Evolutionary conservation across 805 yeast species (phyloP), one percentile per base, ranked within the genome.

Genomic region (Pichia phayaonensis): DNA sequence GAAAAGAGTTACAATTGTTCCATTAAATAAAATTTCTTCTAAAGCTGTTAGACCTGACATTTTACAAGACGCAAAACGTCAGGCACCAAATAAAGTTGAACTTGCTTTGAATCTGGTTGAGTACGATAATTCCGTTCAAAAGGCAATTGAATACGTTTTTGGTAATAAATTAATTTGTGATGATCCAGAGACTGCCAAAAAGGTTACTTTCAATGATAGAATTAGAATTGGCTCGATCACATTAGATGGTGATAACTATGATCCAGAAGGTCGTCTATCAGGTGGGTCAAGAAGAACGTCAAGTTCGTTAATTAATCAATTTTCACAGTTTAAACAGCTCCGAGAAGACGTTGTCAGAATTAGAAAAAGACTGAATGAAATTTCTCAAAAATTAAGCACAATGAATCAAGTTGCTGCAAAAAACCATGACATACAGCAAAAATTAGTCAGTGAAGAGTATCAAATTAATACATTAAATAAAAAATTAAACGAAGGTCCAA

Each of bases 181-280:
- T 20, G 95, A 90, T 66, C 86, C 96, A 0, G 84, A 85, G 16
- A 82, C 95, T 0, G 98, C 99, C 0, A 85, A 90, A 58, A 73
- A 75, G 45, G 85, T 94, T n/a, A 88, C 97, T 0, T 89, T 90
- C 64, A 82, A 90, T 63, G 94, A 92, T 0, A 76, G 80, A 49
- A 81, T 92, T 16, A 75, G 88, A 55, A 75, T 90, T 0, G 81
- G 90, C 59, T 83, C 95, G 29, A 89, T 95, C 16, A 94, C 99
- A 0, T 65, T 86, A 34, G 90, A 90, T 48, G 99, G 99, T 47
- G 99, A 94, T 65, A 77, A 84, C 12, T 94, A 90, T 67, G 99
- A 94, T 63, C 99, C 99, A 0, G 89, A 85, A 57, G 99, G 99
- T 16, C 87, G 96, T 8, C 72, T 94, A 26, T 86, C 97, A 1